Evolutionary conservation across 768 basidiomycete genomes (phyloP), one percentile per base, ranked within the genome.

Genomic region (Auricularia sp.): DNA sequence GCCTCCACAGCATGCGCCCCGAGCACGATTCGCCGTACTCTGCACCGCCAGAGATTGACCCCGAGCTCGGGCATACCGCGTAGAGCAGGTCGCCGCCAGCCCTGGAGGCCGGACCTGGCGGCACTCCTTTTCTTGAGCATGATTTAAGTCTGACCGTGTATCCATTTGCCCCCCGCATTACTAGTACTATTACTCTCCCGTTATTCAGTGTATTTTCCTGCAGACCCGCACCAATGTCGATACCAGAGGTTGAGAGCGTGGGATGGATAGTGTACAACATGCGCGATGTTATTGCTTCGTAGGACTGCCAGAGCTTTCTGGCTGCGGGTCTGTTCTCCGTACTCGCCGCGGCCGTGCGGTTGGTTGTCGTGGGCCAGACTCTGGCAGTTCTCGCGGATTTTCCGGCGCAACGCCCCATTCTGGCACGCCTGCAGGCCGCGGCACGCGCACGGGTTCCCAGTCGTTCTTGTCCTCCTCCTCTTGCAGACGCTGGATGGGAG

Each of bases 401-500:
- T 64, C 56, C 3, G 91, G 90, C 21, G 90, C 83, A 29, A 91
- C 86, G 64, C 94, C 95, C 95, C 93, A 96, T 72, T 96, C 93
- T 1, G 92, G 91, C n/a, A 92, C 76, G 18, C 94, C 95, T 44
- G 85, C 84, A 3, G 94, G 91, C 51, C 95, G 80, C 36, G 81
- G 80, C 39, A 97, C 91, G 44, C 95, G 80, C 70, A 89, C 90
- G 58, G 87, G 87, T 68, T 98, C 95, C 88, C 91, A 96, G 3
- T 91, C 84, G 36, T 76, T 77, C 64, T 88, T 83, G 62, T 86
- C 82, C 3, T 80, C 76, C 36, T 77, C 75, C 3, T 85, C 81
- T 70, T 81, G 87, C 68, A 92, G 75, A 68, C 87, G 86, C 91
- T 89, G 71, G 23, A 62, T 35, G 47, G 16, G 36, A 51, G 51